A percentile compares a stretch with the other conserved stretches of the same genome.
phyloP scores from a whole-genome alignment of 768 basidiomycete genomes.

The Suillus cothurnatus region DNA sequence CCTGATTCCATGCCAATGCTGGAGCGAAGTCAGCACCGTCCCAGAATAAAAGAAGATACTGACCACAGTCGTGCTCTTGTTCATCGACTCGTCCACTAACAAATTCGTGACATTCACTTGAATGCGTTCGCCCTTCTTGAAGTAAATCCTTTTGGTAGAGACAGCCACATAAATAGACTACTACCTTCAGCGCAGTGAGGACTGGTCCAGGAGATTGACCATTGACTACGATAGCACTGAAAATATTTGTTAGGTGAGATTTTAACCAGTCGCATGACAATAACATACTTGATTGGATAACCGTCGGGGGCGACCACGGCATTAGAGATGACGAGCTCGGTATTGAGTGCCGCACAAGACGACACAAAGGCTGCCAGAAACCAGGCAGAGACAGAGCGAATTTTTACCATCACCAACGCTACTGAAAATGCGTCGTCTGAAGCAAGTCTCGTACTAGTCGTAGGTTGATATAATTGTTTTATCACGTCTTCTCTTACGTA shows the following conservation, averaged over 20 bases:
- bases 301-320: constrained; percentile 36
- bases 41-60: constrained; percentile 7
- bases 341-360: constrained; percentile 16
- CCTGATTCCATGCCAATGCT: constrained; percentile 46
- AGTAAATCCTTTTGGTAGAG: neutral
- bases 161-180: neutral
- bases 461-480: neutral
- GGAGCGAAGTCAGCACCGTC: neutral
- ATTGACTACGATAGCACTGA: constrained; percentile 38
- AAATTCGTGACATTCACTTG: constrained; percentile 36
- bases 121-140: constrained; percentile 36
- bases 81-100: constrained; percentile 40
- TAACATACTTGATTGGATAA: constrained; percentile 14
- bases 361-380: constrained; percentile 10
- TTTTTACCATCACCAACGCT: neutral
- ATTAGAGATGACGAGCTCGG: constrained; percentile 28
- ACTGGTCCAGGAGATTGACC: constrained; percentile 41
- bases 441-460: neutral
- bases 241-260: neutral
- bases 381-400: neutral
- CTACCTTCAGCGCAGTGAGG: constrained; percentile 38
- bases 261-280: neutral
- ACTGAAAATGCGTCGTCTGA: neutral
- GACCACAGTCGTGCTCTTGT: constrained; percentile 40
- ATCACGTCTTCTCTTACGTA: neutral